phyloP scores from a whole-genome alignment of 139 green algal species.

The Zygnema cylindricum region DNA sequence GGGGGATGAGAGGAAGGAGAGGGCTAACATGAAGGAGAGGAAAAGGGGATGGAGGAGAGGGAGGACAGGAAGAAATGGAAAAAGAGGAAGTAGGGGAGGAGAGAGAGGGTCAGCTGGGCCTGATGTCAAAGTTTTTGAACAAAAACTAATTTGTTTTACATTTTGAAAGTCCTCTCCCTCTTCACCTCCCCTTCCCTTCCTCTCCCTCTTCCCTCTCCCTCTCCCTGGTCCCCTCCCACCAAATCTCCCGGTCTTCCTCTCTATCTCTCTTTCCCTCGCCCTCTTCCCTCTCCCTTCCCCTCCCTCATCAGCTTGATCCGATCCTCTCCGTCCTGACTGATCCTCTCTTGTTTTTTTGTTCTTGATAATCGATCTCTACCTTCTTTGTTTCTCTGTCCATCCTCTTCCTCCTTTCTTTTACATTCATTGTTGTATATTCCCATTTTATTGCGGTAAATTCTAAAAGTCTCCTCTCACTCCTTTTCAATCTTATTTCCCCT shows the following conservation, averaged over 20 bases:
- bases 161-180: background rate
- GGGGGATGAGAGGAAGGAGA: background rate
- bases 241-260: background rate
- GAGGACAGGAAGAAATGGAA: no score
- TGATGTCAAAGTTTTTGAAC: no score
- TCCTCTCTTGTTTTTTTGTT: no score
- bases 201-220: background rate
- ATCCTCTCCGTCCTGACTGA: background rate
- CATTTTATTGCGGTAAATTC: no score
- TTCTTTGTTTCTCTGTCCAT: no score
- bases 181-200: background rate
- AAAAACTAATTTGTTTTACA: background rate
- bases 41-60: background rate
- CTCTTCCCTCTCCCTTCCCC: background rate
- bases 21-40: background rate
- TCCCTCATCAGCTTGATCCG: background rate
- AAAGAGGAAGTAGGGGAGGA: no score
- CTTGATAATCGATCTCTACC: no score
- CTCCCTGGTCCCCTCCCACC: background rate
- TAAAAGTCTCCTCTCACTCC: no score
- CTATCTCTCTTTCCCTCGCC: background rate
- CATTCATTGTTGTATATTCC: no score
- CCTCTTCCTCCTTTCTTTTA: no score
- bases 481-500: no score
- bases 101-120: no score